These are phyloP conservation scores for Herpotrichia juniperi DNA, from an alignment of 2,329 filamentous ascomycete species.

Conservation along the genomic window DNA sequence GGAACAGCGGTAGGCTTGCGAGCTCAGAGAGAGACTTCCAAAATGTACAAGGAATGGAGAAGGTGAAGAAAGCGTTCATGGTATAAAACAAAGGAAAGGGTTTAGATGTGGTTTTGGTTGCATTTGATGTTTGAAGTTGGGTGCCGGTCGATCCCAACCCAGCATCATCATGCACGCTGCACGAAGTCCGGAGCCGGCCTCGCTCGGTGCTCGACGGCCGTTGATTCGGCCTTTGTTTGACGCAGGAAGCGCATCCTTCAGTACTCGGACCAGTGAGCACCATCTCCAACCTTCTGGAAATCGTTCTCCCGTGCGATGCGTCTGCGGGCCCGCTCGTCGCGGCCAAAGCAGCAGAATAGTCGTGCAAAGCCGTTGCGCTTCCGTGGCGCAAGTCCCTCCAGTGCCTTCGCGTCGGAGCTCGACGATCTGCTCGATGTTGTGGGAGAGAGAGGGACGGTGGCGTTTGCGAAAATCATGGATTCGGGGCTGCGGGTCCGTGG, in stretches of 20 bases:
- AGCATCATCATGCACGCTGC: not conserved
- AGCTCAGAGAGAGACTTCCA: not conserved
- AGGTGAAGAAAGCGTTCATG: not conserved
- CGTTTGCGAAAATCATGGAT: slow-evolving; percentile 41
- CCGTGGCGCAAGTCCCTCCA: slow-evolving; percentile 33
- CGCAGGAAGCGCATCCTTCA: slow-evolving; percentile 6
- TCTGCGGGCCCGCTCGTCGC: slow-evolving; percentile 34
- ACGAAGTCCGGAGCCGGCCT: not conserved
- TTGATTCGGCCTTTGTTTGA: not conserved
- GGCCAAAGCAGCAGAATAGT: slow-evolving; percentile 42
- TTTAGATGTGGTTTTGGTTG: not conserved
- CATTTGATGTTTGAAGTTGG: not conserved
- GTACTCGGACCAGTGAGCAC: slow-evolving; percentile 39
- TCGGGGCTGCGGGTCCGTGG: slow-evolving; percentile 22
- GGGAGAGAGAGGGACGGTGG: slow-evolving; percentile 42
- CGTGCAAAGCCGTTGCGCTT: slow-evolving; percentile 36
- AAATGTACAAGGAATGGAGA: not conserved
- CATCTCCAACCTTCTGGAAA: slow-evolving; percentile 39
- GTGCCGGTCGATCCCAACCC: slow-evolving; percentile 1
- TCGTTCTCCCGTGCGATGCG: slow-evolving; percentile 23
- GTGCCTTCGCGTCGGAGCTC: slow-evolving; percentile 19
- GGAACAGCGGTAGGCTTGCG: not conserved
- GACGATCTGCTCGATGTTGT: slow-evolving; percentile 14
- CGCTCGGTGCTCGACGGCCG: not conserved
- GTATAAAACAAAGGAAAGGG: not conserved